A percentile compares a stretch with the other conserved stretches of the same genome.
These are phyloP conservation scores for Astragalus membranaceus DNA, from an alignment of 306 rosid genomes.

Conservation along the genomic window DNA sequence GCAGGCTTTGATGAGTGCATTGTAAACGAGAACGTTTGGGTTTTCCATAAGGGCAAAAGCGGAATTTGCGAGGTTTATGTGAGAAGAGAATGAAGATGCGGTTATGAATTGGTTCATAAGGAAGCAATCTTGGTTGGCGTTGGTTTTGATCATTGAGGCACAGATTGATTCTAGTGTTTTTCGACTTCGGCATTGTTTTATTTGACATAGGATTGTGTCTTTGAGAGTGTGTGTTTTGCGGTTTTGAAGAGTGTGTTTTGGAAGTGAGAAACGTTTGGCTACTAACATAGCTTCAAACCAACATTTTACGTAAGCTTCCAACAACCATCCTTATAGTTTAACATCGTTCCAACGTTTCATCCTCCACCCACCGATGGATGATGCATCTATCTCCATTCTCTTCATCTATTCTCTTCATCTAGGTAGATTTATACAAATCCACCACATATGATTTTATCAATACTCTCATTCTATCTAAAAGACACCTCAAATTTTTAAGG, in stretches of 20 bases:
- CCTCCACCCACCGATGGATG: too few species aligned
- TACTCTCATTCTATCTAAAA: too few species aligned
- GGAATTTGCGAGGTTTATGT: conserved; percentile 22
- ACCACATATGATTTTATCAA: too few species aligned
- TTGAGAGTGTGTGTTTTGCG: conserved; percentile 13
- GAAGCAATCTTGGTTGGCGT: conserved; percentile 41
- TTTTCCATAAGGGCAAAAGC: conserved; percentile 45
- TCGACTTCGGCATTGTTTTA: conserved; percentile 30
- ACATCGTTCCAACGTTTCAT: too few species aligned
- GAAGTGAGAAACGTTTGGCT: neutral
- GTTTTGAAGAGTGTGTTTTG: neutral
- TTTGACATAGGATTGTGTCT: conserved; percentile 23
- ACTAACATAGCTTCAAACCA: neutral
- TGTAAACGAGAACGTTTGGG: conserved; percentile 59
- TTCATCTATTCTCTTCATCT: too few species aligned
- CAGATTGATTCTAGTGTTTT: conserved; percentile 43
- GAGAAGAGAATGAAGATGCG: conserved; percentile 12
- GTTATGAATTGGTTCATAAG: conserved; percentile 42
- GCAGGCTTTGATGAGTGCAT: conserved; percentile 59
- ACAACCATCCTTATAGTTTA: too few species aligned
- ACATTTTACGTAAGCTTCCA: neutral
- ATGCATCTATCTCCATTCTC: too few species aligned
- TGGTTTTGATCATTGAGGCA: conserved; percentile 54
- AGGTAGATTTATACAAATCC: too few species aligned
- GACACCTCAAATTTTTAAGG: too few species aligned